phyloP scores from a whole-genome alignment of 345 rosid genomes.

The Ricinus communis region DNA sequence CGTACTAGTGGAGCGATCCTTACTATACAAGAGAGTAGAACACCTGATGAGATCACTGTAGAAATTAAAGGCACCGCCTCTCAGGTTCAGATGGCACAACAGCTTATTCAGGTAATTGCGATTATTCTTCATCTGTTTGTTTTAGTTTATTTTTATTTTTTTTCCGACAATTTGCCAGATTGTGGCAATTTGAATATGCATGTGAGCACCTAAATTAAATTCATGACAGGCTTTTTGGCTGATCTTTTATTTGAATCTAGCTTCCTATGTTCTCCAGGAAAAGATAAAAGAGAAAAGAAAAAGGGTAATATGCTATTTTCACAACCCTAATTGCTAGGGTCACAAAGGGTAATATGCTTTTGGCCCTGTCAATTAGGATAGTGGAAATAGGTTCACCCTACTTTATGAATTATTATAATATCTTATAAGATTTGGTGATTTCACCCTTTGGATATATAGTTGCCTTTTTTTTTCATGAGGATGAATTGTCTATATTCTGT shows the following conservation, averaged over 20 bases:
- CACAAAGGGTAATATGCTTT: too few relatives aligned
- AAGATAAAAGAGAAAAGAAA: not conserved
- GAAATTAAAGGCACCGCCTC: constrained; percentile 38
- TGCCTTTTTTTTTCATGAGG: not conserved
- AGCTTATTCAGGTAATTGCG: constrained; percentile 33
- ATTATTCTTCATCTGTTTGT: not conserved
- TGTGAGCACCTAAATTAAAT: not conserved
- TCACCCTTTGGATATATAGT: not conserved
- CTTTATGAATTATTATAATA: not conserved
- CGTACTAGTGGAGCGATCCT: constrained; percentile 35
- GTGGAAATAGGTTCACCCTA: too few relatives aligned
- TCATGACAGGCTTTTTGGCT: not conserved
- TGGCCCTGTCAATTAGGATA: too few relatives aligned
- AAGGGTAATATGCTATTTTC: not conserved
- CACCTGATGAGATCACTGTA: constrained; percentile 36
- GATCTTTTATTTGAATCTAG: not conserved
- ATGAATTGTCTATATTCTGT: too few relatives aligned
- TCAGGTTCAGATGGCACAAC: constrained; percentile 41
- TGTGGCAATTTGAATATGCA: constrained; percentile 1
- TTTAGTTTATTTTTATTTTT: too few relatives aligned
- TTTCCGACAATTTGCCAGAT: not conserved
- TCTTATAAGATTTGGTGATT: not conserved
- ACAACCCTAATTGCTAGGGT: too few relatives aligned
- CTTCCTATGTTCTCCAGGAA: not conserved
- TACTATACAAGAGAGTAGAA: constrained; percentile 33